Evolutionary conservation across 371 early-diverging fungal species (phyloP).

Genomic region (Rhizopus microsporus): DNA sequence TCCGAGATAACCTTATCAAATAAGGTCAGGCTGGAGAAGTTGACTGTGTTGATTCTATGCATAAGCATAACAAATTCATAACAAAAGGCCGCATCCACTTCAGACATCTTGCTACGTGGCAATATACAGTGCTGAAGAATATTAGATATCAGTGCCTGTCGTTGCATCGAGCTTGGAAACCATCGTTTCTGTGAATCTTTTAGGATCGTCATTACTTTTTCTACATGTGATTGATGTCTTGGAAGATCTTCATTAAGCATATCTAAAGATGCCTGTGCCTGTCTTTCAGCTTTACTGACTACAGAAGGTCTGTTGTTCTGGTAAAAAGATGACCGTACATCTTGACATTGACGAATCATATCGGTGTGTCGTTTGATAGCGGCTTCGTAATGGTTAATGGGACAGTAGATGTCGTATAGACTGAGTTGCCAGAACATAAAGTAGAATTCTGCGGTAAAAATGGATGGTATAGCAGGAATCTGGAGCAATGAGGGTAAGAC

Average conservation of each 20-base stretch:
- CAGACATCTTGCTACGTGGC: constrained; percentile 77
- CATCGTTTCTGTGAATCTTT: constrained; percentile 68
- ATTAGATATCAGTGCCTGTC: constrained; percentile 49
- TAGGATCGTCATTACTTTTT: constrained; percentile 52
- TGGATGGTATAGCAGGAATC: constrained; percentile 38
- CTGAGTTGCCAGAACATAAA: constrained; percentile 85
- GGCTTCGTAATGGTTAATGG: constrained; percentile 66
- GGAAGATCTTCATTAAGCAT: constrained; percentile 38
- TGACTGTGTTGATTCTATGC: constrained; percentile 75
- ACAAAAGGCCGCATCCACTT: constrained; percentile 81
- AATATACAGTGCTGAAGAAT: constrained; percentile 80
- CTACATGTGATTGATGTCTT: constrained; percentile 50
- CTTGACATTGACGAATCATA: constrained; percentile 42
- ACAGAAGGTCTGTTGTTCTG: constrained; percentile 32
- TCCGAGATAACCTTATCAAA: constrained; percentile 70
- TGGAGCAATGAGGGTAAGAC: constrained; percentile 27
- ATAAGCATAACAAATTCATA: constrained; percentile 80
- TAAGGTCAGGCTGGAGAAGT: constrained; percentile 78
- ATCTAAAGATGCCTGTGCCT: constrained; percentile 38
- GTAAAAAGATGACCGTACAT: constrained; percentile 31
- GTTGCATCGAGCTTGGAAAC: constrained; percentile 64
- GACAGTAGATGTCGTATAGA: constrained; percentile 82
- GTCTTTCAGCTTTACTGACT: constrained; percentile 38
- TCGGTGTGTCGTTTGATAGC: constrained; percentile 66
- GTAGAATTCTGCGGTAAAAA: constrained; percentile 78